phyloP scores from a whole-genome alignment of 805 yeast genomes.

The Kluyveromyces siamensis region DNA sequence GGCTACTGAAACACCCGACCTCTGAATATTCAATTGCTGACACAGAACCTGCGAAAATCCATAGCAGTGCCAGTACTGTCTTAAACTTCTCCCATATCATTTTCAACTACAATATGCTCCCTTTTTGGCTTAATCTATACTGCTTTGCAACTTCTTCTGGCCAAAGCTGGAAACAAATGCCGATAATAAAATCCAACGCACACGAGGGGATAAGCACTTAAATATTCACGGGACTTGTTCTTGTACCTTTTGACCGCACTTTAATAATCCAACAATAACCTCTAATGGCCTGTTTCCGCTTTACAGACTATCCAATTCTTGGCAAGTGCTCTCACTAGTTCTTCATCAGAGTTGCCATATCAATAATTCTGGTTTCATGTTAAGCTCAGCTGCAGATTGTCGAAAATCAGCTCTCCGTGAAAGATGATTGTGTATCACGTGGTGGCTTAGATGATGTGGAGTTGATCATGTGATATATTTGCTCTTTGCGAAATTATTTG shows the following conservation, averaged over 20 bases:
- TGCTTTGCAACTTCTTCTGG: not conserved
- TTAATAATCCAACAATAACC: too few species aligned
- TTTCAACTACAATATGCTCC: too few species aligned
- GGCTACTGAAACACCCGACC: constrained; percentile 20
- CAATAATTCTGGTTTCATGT: not conserved
- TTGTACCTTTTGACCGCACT: too few species aligned
- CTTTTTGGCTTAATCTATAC: not conserved
- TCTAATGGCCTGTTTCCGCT: not conserved
- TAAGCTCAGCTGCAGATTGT: not conserved
- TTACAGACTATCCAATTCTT: not conserved
- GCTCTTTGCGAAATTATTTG: too few species aligned
- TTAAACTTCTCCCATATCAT: not conserved
- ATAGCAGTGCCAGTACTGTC: not conserved
- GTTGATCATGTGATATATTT: too few species aligned
- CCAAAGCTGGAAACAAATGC: not conserved
- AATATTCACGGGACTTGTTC: too few species aligned
- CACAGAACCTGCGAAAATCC: not conserved
- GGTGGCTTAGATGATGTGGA: not conserved
- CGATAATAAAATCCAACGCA: not conserved
- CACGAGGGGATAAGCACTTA: not conserved
- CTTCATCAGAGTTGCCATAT: not conserved
- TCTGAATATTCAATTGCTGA: constrained; percentile 9
- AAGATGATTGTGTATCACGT: not conserved
- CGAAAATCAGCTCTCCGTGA: not conserved
- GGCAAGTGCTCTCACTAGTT: not conserved